Evolutionary conservation across 2,329 filamentous ascomycete genomes (phyloP), one percentile per base, ranked within the genome.

Genomic region (Thelonectria blattea): DNA sequence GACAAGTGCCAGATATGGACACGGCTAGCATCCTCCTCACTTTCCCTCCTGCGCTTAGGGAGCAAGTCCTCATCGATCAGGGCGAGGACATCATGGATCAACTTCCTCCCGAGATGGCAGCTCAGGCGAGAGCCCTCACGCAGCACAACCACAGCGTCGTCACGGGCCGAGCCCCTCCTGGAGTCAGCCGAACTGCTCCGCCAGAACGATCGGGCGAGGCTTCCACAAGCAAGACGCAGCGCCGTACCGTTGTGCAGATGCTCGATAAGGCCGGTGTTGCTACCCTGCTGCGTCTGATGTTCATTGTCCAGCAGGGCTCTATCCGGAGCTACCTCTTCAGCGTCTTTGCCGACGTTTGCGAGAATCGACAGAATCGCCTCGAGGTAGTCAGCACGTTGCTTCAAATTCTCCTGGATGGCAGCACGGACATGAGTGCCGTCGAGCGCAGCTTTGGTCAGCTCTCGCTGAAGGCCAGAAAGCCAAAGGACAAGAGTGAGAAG

Each of bases 271-370:
- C 93, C 48, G 95, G 96, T 24, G 89, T 99, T 66, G 95, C 96
- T 24, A 98, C 95, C n/a, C 81, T 99, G 34, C 83, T 99, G 45
- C 91, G 96, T n/a, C 85, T 99, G 10, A 97, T 99, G 94, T 99
- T 99, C 75, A 93, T 98, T 69, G 91, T 92, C 49, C 92, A 97
- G 66, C 91, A 94, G 65, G 92, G 91, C 20, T 95, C 91, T 63
- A 90, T 95, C 50, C 91, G 93, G 66, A 87, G 85, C 63, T 91
- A 92, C 61, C 83, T 99, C 54, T 94, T 95, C 73, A 89, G 90
- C 56, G 91, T 99, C 54, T 88, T 99, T 52, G 88, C 92, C 63
- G 92, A 97, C 67, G 89, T 98, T 24, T 98, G 93, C 72, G 91
- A 97, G 76, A 99, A 99, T 74, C 89, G 92, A n/a, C 93, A 97